Conservation (phyloP, 2,329 filamentous ascomycete species). For the Diaporthe helianthi region DNA sequence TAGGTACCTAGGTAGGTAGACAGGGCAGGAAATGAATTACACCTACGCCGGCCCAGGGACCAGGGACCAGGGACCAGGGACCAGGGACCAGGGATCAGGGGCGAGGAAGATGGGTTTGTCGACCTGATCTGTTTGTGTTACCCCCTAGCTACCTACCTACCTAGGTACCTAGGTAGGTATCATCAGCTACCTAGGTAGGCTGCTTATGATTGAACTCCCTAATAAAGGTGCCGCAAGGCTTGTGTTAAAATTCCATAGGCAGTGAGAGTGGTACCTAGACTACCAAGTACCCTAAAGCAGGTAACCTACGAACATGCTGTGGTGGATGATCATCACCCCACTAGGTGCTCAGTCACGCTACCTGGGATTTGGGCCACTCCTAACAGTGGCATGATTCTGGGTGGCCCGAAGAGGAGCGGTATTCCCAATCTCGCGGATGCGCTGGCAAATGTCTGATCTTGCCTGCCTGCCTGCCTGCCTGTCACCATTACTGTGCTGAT, state of each 20-base stretch:
- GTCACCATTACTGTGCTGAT: not conserved
- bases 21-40: slow-evolving; percentile 21
- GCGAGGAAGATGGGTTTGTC: slow-evolving; percentile 16
- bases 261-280: not conserved
- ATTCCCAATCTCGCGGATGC: slow-evolving; percentile 25
- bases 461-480: not conserved
- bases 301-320: too few species aligned
- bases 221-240: not conserved
- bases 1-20: too few species aligned
- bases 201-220: not conserved
- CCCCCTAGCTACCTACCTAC: too few species aligned
- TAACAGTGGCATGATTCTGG: slow-evolving; percentile 28
- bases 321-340: slow-evolving; percentile 22
- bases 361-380: slow-evolving; percentile 23
- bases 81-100: slow-evolving; percentile 1
- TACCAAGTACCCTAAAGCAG: not conserved
- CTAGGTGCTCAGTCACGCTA: slow-evolving; percentile 27
- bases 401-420: slow-evolving; percentile 11
- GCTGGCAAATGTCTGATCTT: slow-evolving; percentile 17
- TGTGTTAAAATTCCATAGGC: slow-evolving; percentile 13
- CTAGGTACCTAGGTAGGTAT: too few species aligned
- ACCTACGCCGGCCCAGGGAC: not conserved
- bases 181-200: not conserved
- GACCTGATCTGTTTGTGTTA: not conserved
- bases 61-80: slow-evolving; percentile 8